Evolutionary conservation across 164 flowering plant species (phyloP).

Genomic region (Piper longum): DNA sequence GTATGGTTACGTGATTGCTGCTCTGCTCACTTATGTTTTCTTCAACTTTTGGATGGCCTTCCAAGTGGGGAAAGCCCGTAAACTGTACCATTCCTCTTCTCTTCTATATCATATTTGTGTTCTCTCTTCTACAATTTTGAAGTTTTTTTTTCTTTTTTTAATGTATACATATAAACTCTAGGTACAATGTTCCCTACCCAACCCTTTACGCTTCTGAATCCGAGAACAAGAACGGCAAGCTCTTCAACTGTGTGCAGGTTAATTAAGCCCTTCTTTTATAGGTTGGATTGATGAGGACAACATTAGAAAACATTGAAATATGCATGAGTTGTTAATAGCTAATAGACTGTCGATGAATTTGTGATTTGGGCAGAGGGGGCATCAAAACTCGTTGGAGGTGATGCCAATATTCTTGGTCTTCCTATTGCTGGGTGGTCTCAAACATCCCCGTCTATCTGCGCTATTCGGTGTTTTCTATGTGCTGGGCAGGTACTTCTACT

Average conservation of each 20-base stretch:
- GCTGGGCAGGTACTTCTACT: slow-evolving; percentile 53
- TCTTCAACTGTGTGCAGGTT: slow-evolving; percentile 90
- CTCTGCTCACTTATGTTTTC: slow-evolving; percentile 40
- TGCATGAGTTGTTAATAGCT: background rate
- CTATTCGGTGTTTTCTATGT: slow-evolving; percentile 39
- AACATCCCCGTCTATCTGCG: slow-evolving; percentile 39
- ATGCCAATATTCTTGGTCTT: slow-evolving; percentile 60
- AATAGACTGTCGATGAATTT: background rate
- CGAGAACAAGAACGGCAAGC: slow-evolving; percentile 68
- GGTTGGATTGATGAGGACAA: too few relatives aligned
- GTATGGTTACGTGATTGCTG: slow-evolving; percentile 62
- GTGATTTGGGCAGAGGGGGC: slow-evolving; percentile 55
- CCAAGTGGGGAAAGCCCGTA: slow-evolving; percentile 70
- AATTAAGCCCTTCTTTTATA: background rate
- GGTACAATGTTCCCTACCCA: slow-evolving; percentile 73
- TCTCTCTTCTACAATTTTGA: background rate
- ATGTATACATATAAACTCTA: slow-evolving; percentile 4
- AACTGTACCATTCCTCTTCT: slow-evolving; percentile 21
- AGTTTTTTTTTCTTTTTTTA: background rate
- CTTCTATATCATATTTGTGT: background rate
- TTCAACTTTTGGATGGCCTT: slow-evolving; percentile 68
- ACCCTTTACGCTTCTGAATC: slow-evolving; percentile 24
- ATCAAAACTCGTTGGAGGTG: slow-evolving; percentile 76
- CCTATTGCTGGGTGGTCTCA: slow-evolving; percentile 61
- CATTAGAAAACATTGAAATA: background rate